phyloP scores from a whole-genome alignment of 805 yeast genomes.

The Wickerhamia fluorescens region DNA sequence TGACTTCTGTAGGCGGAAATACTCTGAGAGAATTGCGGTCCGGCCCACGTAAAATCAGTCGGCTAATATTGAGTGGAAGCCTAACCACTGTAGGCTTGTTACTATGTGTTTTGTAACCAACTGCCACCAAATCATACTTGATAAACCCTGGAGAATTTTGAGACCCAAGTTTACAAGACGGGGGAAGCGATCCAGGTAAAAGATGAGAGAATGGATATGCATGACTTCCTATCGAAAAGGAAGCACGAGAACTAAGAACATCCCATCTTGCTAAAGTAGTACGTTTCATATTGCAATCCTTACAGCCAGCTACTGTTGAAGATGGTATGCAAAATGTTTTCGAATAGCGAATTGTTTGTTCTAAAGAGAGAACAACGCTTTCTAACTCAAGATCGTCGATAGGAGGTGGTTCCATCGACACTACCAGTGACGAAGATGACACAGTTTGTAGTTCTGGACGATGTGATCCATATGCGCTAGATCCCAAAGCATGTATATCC shows the following conservation, averaged over 20 bases:
- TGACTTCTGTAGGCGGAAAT: slow-evolving; percentile 91
- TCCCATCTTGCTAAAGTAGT: slow-evolving; percentile 85
- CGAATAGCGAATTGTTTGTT: slow-evolving; percentile 63
- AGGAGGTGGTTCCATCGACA: slow-evolving; percentile 8
- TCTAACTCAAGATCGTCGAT: slow-evolving; percentile 40
- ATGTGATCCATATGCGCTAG: too few species aligned
- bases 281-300: slow-evolving; percentile 46
- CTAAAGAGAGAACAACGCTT: slow-evolving; percentile 55
- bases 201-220: slow-evolving; percentile 90
- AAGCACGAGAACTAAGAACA: slow-evolving; percentile 52
- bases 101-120: slow-evolving; percentile 21
- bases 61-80: slow-evolving; percentile 63
- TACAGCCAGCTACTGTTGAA: slow-evolving; percentile 42
- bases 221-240: slow-evolving; percentile 63
- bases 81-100: slow-evolving; percentile 27
- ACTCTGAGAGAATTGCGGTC: slow-evolving; percentile 84
- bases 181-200: slow-evolving; percentile 82
- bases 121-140: slow-evolving; percentile 71
- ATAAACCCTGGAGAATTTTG: slow-evolving; percentile 39
- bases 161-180: slow-evolving; percentile 61
- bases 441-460: slow-evolving; percentile 1
- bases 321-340: slow-evolving; percentile 61
- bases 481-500: slow-evolving; percentile 14
- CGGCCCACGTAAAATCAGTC: slow-evolving; percentile 75
- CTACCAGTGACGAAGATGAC: slow-evolving; percentile 8